A percentile compares a stretch with the other conserved stretches of the same genome.
Evolutionary conservation across 2,329 filamentous ascomycete genomes (phyloP).

Genomic region (Capronia coronata): DNA sequence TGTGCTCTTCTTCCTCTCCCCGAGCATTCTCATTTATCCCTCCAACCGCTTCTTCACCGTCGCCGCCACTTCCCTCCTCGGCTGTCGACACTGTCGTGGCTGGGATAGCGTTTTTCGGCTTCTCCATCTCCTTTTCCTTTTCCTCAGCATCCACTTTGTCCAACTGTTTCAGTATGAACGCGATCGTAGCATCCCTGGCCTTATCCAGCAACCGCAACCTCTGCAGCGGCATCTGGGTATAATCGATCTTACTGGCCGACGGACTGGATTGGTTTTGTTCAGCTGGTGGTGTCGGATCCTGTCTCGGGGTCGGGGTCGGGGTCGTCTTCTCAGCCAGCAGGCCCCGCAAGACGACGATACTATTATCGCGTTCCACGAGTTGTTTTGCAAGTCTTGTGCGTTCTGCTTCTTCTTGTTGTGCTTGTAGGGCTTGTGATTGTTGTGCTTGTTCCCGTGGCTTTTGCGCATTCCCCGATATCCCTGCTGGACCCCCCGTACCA

Average conservation of each 20-base stretch:
- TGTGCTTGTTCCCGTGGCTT: no score
- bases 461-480: no score
- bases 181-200: constrained; percentile 48
- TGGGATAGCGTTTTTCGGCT: background rate
- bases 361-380: constrained; percentile 44
- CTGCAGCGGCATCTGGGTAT: constrained; percentile 34
- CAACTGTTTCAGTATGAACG: constrained; percentile 48
- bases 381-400: constrained; percentile 34
- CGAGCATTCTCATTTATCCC: no score
- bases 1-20: no score
- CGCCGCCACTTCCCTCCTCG: background rate
- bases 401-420: constrained; percentile 33
- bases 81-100: background rate
- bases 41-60: no score
- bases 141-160: constrained; percentile 44
- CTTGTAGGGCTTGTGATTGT: background rate
- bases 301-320: background rate
- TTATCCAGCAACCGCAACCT: constrained; percentile 45
- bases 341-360: constrained; percentile 42
- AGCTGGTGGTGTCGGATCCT: background rate
- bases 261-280: background rate
- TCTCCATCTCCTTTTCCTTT: constrained; percentile 5
- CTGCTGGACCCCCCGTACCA: no score
- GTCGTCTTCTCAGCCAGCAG: constrained; percentile 39
- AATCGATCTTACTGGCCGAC: constrained; percentile 32